A percentile compares a stretch with the other conserved stretches of the same genome.
These are phyloP conservation scores for Umbelopsis isabellina DNA, from an alignment of 192 early-diverging fungal genomes.

Conservation along the genomic window DNA sequence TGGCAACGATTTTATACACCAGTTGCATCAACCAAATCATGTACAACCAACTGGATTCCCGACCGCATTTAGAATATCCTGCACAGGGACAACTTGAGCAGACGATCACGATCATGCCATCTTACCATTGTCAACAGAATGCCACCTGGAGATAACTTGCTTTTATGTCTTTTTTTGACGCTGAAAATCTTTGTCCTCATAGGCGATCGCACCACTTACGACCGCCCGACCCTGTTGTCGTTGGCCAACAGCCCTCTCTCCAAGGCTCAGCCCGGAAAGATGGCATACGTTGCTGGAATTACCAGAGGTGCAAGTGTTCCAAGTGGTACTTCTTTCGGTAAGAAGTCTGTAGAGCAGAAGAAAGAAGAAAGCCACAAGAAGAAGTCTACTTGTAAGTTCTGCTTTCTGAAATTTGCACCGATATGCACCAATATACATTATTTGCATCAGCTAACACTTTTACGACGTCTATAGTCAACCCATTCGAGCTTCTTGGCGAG, in stretches of 20 bases:
- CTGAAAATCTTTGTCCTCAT: not conserved
- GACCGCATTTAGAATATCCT: too few relatives aligned
- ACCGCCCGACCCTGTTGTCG: conserved; percentile 61
- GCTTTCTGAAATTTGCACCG: too few relatives aligned
- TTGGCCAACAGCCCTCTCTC: conserved; percentile 65
- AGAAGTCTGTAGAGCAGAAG: conserved; percentile 35
- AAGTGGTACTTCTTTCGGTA: conserved; percentile 20
- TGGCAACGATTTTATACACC: not conserved
- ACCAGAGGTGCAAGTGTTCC: conserved; percentile 39
- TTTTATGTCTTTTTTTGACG: not conserved
- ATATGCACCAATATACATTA: not conserved
- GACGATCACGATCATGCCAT: not conserved
- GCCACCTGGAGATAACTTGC: too few relatives aligned
- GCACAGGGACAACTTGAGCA: too few relatives aligned
- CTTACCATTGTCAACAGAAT: not conserved
- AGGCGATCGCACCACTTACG: conserved; percentile 70
- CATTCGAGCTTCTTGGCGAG: conserved; percentile 17
- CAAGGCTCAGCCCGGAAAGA: conserved; percentile 57
- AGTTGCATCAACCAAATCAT: not conserved
- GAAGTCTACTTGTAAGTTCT: conserved; percentile 40
- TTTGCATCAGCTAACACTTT: not conserved
- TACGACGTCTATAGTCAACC: not conserved
- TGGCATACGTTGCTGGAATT: conserved; percentile 65
- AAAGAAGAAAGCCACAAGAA: conserved; percentile 35
- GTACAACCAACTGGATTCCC: too few relatives aligned